Evolutionary conservation across 371 early-diverging fungal genomes (phyloP), one percentile per base, ranked within the genome.

Genomic region (Lichtheimia hyalospora): DNA sequence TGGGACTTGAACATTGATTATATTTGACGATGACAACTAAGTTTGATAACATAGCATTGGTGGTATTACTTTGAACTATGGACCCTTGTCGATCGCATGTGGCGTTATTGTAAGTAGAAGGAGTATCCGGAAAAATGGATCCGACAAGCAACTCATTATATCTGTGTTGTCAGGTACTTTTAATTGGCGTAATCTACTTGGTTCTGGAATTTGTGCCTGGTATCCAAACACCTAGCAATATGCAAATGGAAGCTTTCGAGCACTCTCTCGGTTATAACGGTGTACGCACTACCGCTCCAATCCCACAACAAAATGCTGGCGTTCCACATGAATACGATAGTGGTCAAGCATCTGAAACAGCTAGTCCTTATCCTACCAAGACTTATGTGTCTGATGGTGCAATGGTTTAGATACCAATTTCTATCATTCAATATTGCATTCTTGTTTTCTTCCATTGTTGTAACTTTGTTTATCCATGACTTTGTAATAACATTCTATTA

Each of bases 161-260:
- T n/a, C n/a, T n/a, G 16, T 5, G 7, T 16, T 16, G 21, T 12
- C 46, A 46, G 46, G 46, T 46, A 6, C 21, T 55, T 12, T 15
- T 67, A 0, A 49, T 52, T 20, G 71, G 71, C 16, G 50, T 67
- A 27, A 67, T 63, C 1, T 70, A 51, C 15, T 10, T 23, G 3
- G 49, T 66, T 20, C 54, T 70, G 5, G 61, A 70, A 23, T 70
- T 70, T 53, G 53, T 70, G 13, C 67, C 71, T 18, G 39, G 34
- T 3, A 59, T 67, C 28, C 58, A 67, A n/a, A 34, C 67, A 18
- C 67, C 67, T 8, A 55, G n/a, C 56, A 67, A 67, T 28, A 67
- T 67, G 67, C 46, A 52, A n/a, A 41, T 50, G 21, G 57, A 58
- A 18, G 67, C 67, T 7, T 60, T 67, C 28, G 62, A 67, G 15